Evolutionary conservation across 2,329 filamentous ascomycete genomes (phyloP).

Genomic region (Pyricularia sp.): DNA sequence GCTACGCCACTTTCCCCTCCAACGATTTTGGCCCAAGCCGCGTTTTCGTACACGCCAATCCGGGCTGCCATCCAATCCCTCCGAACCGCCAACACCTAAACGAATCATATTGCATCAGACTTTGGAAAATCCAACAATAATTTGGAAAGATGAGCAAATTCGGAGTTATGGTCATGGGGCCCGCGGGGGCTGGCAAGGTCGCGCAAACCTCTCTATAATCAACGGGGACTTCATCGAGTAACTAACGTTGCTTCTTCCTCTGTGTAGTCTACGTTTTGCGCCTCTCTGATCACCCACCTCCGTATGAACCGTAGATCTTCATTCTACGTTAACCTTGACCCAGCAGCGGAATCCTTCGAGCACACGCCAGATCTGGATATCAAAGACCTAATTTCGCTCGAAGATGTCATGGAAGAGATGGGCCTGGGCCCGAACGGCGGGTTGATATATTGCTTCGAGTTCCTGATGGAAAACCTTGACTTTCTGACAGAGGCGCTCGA

Average conservation of each 20-base stretch:
- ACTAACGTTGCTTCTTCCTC: not conserved
- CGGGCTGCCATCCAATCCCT: not conserved
- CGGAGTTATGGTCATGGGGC: slow-evolving; percentile 91
- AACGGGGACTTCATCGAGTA: not conserved
- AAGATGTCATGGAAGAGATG: slow-evolving; percentile 96
- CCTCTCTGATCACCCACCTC: slow-evolving; percentile 85
- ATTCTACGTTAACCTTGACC: slow-evolving; percentile 98
- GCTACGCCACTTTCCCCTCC: not conserved
- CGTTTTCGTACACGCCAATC: not conserved
- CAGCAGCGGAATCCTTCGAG: slow-evolving; percentile 84
- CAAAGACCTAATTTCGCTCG: slow-evolving; percentile 84
- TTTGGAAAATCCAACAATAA: not conserved
- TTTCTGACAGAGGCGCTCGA: slow-evolving; percentile 82
- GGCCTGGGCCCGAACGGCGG: slow-evolving; percentile 85
- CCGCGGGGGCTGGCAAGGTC: slow-evolving; percentile 87
- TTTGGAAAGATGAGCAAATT: slow-evolving; percentile 73
- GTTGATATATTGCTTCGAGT: slow-evolving; percentile 94
- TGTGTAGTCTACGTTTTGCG: slow-evolving; percentile 79
- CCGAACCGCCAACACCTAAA: not conserved
- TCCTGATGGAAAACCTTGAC: slow-evolving; percentile 87
- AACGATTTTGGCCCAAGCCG: not conserved
- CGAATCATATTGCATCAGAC: not conserved
- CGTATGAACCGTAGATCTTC: slow-evolving; percentile 84
- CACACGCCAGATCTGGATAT: slow-evolving; percentile 92
- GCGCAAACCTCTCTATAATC: not conserved